Evolutionary conservation across 116 monocot species (phyloP).

Genomic region (Zostera marina): DNA sequence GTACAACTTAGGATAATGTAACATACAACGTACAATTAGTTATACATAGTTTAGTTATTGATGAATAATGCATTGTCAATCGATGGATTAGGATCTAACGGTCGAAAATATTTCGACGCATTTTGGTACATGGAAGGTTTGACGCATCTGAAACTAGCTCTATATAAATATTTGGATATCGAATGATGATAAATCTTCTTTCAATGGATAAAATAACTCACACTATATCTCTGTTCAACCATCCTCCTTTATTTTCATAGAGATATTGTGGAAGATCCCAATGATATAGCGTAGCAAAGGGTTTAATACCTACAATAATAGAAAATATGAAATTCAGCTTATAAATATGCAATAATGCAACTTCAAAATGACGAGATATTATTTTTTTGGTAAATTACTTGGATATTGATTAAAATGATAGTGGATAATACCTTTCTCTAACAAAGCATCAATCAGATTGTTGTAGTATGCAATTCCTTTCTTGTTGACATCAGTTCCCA

Average conservation of each 20-base stretch:
- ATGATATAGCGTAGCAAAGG: constrained; percentile 85
- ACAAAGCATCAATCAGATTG: constrained; percentile 64
- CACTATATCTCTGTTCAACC: constrained; percentile 79
- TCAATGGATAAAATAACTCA: constrained; percentile 17
- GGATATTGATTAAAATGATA: too few species aligned
- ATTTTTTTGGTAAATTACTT: too few species aligned
- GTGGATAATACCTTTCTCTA: constrained; percentile 55
- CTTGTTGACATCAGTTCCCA: constrained; percentile 59
- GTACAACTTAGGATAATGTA: too few species aligned
- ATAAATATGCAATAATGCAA: too few species aligned
- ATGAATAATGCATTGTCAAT: too few species aligned
- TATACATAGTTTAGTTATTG: too few species aligned
- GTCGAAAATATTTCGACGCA: too few species aligned
- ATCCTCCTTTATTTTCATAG: constrained; percentile 54
- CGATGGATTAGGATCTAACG: too few species aligned
- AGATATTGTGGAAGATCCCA: constrained; percentile 92
- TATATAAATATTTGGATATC: background rate
- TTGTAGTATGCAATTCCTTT: constrained; percentile 85
- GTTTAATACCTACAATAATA: constrained; percentile 60
- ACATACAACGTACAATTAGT: too few species aligned
- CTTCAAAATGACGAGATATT: too few species aligned
- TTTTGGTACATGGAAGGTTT: too few species aligned
- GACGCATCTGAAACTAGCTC: too few species aligned
- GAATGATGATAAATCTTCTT: background rate
- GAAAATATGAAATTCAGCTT: constrained; percentile 2